phyloP scores from a whole-genome alignment of 371 early-diverging fungal genomes.

The Mucor indicus region DNA sequence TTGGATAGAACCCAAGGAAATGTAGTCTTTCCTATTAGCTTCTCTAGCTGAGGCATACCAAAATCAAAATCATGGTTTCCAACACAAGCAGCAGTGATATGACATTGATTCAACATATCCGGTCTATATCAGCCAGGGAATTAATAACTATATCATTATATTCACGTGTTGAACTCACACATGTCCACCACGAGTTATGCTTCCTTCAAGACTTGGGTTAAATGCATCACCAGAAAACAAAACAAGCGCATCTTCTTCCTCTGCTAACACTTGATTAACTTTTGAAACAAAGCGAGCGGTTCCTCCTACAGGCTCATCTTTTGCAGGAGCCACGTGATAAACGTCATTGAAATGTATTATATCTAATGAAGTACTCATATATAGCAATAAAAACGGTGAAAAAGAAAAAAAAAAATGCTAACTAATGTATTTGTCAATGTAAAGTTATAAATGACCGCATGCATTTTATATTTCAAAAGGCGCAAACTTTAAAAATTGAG shows the following conservation, averaged over 20 bases:
- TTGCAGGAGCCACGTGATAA: slow-evolving; percentile 47
- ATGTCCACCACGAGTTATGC: slow-evolving; percentile 59
- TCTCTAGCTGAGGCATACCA: slow-evolving; percentile 51
- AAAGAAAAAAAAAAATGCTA: too few species aligned
- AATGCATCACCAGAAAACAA: slow-evolving; percentile 65
- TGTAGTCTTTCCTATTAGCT: slow-evolving; percentile 36
- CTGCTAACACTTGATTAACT: slow-evolving; percentile 8
- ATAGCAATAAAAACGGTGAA: too few species aligned
- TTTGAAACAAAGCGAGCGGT: slow-evolving; percentile 51
- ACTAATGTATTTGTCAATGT: too few species aligned
- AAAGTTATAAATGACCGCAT: too few species aligned
- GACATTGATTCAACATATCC: slow-evolving; percentile 46
- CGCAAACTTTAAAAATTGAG: too few species aligned
- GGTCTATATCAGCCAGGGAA: slow-evolving; percentile 30
- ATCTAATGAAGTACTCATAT: too few species aligned
- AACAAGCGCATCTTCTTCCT: slow-evolving; percentile 30
- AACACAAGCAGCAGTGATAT: slow-evolving; percentile 52
- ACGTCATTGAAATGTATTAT: slow-evolving; percentile 65
- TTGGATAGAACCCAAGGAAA: slow-evolving; percentile 70
- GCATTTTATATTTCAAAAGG: too few species aligned
- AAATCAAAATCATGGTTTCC: slow-evolving; percentile 75
- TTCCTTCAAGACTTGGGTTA: slow-evolving; percentile 59
- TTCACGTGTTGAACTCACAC: slow-evolving; percentile 29
- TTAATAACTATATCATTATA: too few species aligned
- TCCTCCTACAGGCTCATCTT: slow-evolving; percentile 61